Evolutionary conservation across 2,329 filamentous ascomycete species (phyloP), one percentile per base, ranked within the genome.

Genomic region (Alternaria sp.): DNA sequence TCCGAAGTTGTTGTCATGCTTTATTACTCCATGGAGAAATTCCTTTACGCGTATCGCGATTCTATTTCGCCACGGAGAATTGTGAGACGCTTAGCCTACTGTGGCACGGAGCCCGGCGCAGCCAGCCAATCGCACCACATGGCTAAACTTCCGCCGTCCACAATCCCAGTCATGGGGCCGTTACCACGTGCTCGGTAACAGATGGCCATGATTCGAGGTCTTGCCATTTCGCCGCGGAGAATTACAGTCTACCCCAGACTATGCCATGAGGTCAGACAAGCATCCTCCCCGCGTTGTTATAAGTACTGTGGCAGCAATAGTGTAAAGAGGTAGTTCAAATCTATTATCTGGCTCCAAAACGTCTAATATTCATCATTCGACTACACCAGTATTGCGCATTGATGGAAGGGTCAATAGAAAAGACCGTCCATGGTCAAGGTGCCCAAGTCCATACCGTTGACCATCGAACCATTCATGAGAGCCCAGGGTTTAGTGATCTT

Each of bases 11-110:
- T 43, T 49, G 18, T 25, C 18, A 14, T 25, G 18, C 2, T 25
- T 10, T 16, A 49, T 49, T 49, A 36, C 46, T 49, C 46, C 46
- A 49, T 49, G 30, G 30, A 3, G 46, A 49, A 49, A 49, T 25
- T 20, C 4, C 1, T 2, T 36, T 9, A 18, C 18, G 28, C 20
- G 12, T 49, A 20, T 22, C 16, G 28, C 45, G 28, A 8, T 22
- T 22, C 18, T 7, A 14, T 49, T 36, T 36, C 30, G 30, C 45
- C 45, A 34, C 46, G 46, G 46, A 49, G 46, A 25, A 49, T n/a
- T 11, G 0, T 1, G 4, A 1, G 1, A 11, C 18, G 18, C 20
- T 11, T 36, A 34, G 12, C 30, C 30, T n/a, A 11, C 14, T 11
- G 5, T 28, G n/a, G 30, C 9, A 11, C 5, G 18, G 46, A 40